phyloP scores from a whole-genome alignment of 495 filamentous ascomycete genomes.

The Penicillium subrubescens region DNA sequence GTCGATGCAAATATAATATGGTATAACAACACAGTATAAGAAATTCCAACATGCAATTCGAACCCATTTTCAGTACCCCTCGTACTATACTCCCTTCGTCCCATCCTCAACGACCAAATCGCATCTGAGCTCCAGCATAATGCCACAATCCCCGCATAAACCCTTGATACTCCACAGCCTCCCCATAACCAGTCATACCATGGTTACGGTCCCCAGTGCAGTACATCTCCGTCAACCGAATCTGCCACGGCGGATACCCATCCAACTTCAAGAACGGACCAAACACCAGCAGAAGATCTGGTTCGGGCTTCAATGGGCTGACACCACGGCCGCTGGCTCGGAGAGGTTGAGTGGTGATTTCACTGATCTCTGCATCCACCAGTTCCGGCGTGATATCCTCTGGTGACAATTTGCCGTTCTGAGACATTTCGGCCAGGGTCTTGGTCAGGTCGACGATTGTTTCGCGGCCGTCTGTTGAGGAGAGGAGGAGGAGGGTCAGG shows the following conservation, averaged over 20 bases:
- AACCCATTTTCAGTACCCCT: background rate
- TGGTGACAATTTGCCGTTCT: slow-evolving; percentile 77
- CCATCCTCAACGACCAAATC: slow-evolving; percentile 71
- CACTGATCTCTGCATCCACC: slow-evolving; percentile 84
- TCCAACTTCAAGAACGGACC: slow-evolving; percentile 76
- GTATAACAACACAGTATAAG: slow-evolving; percentile 16
- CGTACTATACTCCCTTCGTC: background rate
- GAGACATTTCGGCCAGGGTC: slow-evolving; percentile 91
- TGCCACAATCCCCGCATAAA: slow-evolving; percentile 83
- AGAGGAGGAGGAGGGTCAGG: slow-evolving; percentile 83
- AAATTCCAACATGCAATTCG: slow-evolving; percentile 2
- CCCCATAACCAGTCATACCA: slow-evolving; percentile 36
- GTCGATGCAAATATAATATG: slow-evolving; percentile 14
- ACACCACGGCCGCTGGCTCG: slow-evolving; percentile 9
- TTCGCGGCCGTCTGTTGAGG: slow-evolving; percentile 84
- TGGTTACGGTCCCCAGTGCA: slow-evolving; percentile 51
- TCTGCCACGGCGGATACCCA: slow-evolving; percentile 96
- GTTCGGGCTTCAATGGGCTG: slow-evolving; percentile 57
- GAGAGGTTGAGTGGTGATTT: slow-evolving; percentile 50
- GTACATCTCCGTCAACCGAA: slow-evolving; percentile 92
- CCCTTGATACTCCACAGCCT: slow-evolving; percentile 86
- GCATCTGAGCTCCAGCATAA: slow-evolving; percentile 85
- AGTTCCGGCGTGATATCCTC: slow-evolving; percentile 81
- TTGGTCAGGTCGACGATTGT: slow-evolving; percentile 95
- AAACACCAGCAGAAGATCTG: slow-evolving; percentile 87